Percentiles rank a stretch among this genome's conserved stretches.
phyloP scores from a whole-genome alignment of 1,284 basidiomycete species.

The Rhodotorula sp. region DNA sequence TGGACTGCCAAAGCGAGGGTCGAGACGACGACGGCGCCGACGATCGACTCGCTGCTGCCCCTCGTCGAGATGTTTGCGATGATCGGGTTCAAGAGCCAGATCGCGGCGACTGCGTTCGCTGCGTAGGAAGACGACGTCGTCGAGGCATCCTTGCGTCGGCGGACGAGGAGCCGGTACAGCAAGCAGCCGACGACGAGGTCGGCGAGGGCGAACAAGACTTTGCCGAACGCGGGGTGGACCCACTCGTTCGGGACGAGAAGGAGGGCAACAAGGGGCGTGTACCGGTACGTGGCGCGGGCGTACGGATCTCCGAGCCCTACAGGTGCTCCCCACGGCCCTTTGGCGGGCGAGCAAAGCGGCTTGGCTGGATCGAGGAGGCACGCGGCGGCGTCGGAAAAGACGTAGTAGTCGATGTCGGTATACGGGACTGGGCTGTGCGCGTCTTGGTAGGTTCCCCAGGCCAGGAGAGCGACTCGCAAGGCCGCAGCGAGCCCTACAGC shows the following conservation, averaged over 20 bases:
- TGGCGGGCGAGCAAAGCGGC: conserved; percentile 2
- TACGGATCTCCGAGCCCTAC: conserved; percentile 67
- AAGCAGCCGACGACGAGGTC: conserved; percentile 79
- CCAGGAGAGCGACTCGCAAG: conserved; percentile 17
- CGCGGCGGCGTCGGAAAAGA: conserved; percentile 85
- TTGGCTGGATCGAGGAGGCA: conserved; percentile 56
- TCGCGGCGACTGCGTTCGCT: conserved; percentile 52
- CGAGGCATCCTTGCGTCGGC: neutral
- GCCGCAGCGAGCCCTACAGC: conserved; percentile 13
- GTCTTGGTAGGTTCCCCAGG: conserved; percentile 34
- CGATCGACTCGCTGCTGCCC: conserved; percentile 87
- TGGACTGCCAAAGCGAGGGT: conserved; percentile 61
- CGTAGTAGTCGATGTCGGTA: conserved; percentile 94
- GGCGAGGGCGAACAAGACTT: conserved; percentile 80
- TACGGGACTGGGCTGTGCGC: conserved; percentile 68
- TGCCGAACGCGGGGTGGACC: conserved; percentile 79
- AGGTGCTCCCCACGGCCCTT: conserved; percentile 8
- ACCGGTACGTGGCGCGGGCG: conserved; percentile 88
- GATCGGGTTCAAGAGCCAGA: conserved; percentile 87
- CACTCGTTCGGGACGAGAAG: conserved; percentile 75
- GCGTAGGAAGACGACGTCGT: neutral
- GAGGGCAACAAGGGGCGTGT: conserved; percentile 87
- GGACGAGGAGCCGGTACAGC: conserved; percentile 64
- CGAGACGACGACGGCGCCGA: conserved; percentile 74
- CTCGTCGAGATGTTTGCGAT: conserved; percentile 94